Percentiles rank a stretch among this genome's conserved stretches.
phyloP scores from a whole-genome alignment of 306 rosid species.

The Quercus engelmannii region DNA sequence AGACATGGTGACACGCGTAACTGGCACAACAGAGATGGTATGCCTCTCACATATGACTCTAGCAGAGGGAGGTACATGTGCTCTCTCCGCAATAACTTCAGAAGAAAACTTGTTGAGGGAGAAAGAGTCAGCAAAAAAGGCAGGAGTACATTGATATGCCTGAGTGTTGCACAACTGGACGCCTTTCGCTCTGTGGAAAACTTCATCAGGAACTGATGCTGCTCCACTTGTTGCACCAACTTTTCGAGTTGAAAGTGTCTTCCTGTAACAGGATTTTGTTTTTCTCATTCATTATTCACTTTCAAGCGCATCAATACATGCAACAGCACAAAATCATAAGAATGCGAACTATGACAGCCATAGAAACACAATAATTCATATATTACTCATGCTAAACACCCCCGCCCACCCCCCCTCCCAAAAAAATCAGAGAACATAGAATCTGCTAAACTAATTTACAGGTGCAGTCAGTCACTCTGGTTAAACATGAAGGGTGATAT shows the following conservation, averaged over 20 bases:
- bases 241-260: conserved; percentile 76
- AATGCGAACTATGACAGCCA: too few relatives aligned
- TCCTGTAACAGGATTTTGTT: conserved; percentile 41
- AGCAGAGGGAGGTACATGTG: conserved; percentile 63
- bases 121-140: conserved; percentile 82
- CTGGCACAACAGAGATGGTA: conserved; percentile 82
- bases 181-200: conserved; percentile 88
- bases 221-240: conserved; percentile 90
- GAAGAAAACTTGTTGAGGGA: conserved; percentile 89
- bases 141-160: conserved; percentile 88
- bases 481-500: neutral
- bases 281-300: conserved; percentile 4
- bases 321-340: neutral
- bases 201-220: conserved; percentile 90
- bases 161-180: conserved; percentile 91
- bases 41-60: conserved; percentile 92
- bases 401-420: too few relatives aligned
- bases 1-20: conserved; percentile 82
- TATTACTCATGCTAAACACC: too few relatives aligned
- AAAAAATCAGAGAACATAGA: too few relatives aligned
- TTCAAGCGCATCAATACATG: neutral
- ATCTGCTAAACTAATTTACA: neutral
- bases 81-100: conserved; percentile 82
- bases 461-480: neutral
- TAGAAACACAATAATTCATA: too few relatives aligned